A percentile compares a stretch with the other conserved stretches of the same genome.
Evolutionary conservation across 371 early-diverging fungal genomes (phyloP).

Genomic region (Blakeslea trispora): DNA sequence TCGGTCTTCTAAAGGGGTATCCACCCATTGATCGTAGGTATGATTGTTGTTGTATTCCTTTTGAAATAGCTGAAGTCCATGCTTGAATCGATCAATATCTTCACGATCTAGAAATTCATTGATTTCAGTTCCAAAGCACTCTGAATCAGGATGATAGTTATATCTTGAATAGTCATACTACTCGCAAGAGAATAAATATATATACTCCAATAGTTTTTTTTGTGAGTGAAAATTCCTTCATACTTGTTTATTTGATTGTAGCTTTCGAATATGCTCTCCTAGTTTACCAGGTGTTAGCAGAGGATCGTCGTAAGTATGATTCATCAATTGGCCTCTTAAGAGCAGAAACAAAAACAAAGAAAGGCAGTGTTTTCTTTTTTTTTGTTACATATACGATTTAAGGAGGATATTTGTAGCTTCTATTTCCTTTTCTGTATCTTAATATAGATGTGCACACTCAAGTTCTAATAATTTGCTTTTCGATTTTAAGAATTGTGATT

Average conservation of each 20-base stretch:
- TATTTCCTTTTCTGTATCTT: no score
- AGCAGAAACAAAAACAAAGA: no score
- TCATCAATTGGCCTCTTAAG: no score
- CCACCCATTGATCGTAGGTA: neutral
- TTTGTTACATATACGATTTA: no score
- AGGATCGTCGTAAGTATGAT: slow-evolving; percentile 17
- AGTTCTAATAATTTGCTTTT: no score
- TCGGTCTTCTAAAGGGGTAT: neutral
- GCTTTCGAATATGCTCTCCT: slow-evolving; percentile 34
- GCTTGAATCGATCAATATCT: slow-evolving; percentile 57
- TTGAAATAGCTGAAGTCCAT: slow-evolving; percentile 44
- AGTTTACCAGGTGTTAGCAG: slow-evolving; percentile 37
- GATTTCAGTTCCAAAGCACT: slow-evolving; percentile 61
- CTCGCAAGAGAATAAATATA: no score
- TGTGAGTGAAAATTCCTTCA: neutral
- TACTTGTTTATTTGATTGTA: slow-evolving; percentile 39
- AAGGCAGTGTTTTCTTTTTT: no score
- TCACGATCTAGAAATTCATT: slow-evolving; percentile 76
- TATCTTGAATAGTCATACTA: slow-evolving; percentile 61
- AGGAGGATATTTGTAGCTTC: no score
- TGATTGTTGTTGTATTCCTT: slow-evolving; percentile 6
- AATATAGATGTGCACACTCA: no score
- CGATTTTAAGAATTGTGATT: no score
- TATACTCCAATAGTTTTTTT: no score
- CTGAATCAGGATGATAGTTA: slow-evolving; percentile 61